Conservation (phyloP, 2,329 filamentous ascomycete species). For the Sarocladium kiliense region DNA sequence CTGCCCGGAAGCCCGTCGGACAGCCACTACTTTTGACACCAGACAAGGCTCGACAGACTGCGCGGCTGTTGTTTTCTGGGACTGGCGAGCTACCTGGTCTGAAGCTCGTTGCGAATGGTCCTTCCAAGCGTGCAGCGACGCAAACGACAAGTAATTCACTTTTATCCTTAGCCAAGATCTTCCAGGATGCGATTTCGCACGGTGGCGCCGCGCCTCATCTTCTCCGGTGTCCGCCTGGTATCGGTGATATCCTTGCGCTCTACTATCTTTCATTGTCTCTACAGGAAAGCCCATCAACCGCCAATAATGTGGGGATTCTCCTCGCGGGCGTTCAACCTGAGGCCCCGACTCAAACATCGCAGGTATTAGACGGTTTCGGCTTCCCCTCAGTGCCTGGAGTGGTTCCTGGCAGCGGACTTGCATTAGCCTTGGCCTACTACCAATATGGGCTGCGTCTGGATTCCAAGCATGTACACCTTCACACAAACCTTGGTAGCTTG, state of each 20-base stretch:
- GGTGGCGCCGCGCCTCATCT: conserved; percentile 51
- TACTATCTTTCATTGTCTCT: conserved; percentile 94
- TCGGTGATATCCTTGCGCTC: conserved; percentile 86
- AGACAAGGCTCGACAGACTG: conserved; percentile 76
- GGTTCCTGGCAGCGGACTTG: conserved; percentile 77
- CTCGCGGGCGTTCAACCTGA: conserved; percentile 86
- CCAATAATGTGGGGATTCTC: conserved; percentile 95
- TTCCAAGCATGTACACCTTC: conserved; percentile 85
- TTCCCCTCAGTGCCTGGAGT: conserved; percentile 66
- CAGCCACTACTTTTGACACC: conserved; percentile 73
- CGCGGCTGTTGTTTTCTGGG: conserved; percentile 73
- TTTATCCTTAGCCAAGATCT: conserved; percentile 92
- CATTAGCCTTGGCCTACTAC: conserved; percentile 87
- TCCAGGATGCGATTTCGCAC: conserved; percentile 90
- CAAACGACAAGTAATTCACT: conserved; percentile 95
- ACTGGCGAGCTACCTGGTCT: conserved; percentile 77
- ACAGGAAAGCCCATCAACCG: conserved; percentile 93
- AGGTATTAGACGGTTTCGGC: conserved; percentile 10
- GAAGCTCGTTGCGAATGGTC: conserved; percentile 62
- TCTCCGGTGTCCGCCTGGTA: conserved; percentile 63
- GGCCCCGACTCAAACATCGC: conserved; percentile 23
- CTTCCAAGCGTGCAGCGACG: conserved; percentile 72
- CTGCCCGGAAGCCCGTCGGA: background rate
- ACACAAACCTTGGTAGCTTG: conserved; percentile 92
- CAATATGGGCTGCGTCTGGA: conserved; percentile 89